Conservation (phyloP, 73 alveolate species). For the Tetrahymena elliotti region DNA sequence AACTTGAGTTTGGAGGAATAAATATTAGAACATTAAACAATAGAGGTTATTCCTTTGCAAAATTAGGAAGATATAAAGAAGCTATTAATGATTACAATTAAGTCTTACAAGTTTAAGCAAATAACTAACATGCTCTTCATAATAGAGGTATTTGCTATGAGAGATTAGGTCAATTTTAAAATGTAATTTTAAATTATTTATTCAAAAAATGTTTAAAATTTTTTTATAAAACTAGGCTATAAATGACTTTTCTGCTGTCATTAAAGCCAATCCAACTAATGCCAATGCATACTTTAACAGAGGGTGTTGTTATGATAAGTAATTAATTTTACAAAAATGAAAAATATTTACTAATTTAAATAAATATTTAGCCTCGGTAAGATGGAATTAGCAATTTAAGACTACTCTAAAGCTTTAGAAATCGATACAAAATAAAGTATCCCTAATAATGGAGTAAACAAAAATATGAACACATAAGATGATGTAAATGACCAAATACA, state of each 20-base stretch:
- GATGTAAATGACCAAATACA: neutral
- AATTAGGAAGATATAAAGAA: conserved; percentile 74
- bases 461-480: neutral
- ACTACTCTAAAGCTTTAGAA: neutral
- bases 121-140: conserved; percentile 89
- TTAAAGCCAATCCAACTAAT: conserved; percentile 81
- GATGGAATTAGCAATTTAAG: neutral
- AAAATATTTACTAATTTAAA: neutral
- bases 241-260: conserved; percentile 79
- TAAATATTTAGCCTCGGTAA: neutral
- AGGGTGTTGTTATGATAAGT: conserved; percentile 95
- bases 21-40: conserved; percentile 79
- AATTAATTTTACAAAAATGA: neutral
- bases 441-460: neutral
- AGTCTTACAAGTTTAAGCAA: conserved; percentile 64
- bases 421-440: neutral
- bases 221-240: conserved; percentile 60
- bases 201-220: neutral
- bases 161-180: conserved; percentile 77
- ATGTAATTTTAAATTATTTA: conserved; percentile 12
- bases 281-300: conserved; percentile 97
- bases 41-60: conserved; percentile 94
- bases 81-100: conserved; percentile 87
- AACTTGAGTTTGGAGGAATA: conserved; percentile 53
- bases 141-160: conserved; percentile 93